Evolutionary conservation across 2,329 filamentous ascomycete species (phyloP), one percentile per base, ranked within the genome.

Genomic region (Fusarium brachygibbosum): DNA sequence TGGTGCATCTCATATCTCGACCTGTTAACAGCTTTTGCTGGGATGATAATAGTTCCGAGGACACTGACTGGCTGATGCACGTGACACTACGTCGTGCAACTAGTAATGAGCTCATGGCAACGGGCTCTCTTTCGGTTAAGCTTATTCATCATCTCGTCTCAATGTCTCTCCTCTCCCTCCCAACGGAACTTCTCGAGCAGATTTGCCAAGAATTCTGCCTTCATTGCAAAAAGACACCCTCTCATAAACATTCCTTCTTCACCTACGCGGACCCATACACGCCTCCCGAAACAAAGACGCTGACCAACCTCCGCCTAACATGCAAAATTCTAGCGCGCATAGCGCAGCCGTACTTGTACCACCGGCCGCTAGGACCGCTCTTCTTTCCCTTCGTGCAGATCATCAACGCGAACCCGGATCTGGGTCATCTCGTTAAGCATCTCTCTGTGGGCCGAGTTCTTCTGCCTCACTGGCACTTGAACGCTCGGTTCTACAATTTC

Each of bases 361-460:
- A 61, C 6, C 25, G 44, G 7, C 56, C 21, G 6, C 2, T 6
- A 5, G 32, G 37, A 1, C 2, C 1, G 1, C 5, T 16, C 4
- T 38, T 44, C 31, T 1, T 34, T 5, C 4, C 4, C 1, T 28
- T 60, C 2, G 19, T 37, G 2, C 5, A 10, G 4, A 41, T 13
- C 11, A 19, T 60, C 6, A 1, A 8, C 3, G 0, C 1, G 7
- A 6, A 5, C 0, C 53, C 29, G 5, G 2, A 25, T 4, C 17
- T 52, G 14, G 55, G 54, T 3, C 8, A 16, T 11, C 9, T 4
- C 23, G 14, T 32, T 13, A 51, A 9, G 6, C 23, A 61, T 28
- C 11, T 59, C 11, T 59, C 17, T 6, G 3, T 19, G 13, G 40
- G 8, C n/a, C 44, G 19, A 8, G 14, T 46, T 14, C 19, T 46